Base-by-base conservation (phyloP, 2,329 filamentous ascomycete species). In the Xylariaceae sp. region DNA sequence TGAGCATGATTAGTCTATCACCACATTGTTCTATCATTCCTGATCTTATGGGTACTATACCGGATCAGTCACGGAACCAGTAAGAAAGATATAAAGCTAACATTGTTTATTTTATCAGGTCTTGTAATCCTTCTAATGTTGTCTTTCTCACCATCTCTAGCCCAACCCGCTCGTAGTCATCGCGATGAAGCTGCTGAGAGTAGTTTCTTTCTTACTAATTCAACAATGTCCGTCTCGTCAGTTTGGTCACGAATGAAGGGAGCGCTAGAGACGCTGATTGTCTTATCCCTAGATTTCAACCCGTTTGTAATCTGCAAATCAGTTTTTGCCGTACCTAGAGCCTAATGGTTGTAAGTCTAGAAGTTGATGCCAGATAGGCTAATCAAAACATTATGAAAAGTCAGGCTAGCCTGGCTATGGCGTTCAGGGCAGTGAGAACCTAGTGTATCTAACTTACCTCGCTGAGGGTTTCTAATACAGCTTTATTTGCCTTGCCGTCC, bases 401-500 rank as follows among this genome's bases (percentile, higher is more conserved):
- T 4, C 7, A n/a, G n/a, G n/a, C n/a, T 15, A 6, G 26, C 16
- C 24, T 6, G 10, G 10, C 3, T 7, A 7, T 5, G 10, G 7
- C 21, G 11, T n/a, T n/a, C 6, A 11, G 9, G 29, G 11, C 23
- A 29, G 27, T 29, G 27, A 10, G 3, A 37, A 37, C 15, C 23
- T 4, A 24, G 5, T 15, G 16, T 6, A 51, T 36, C 24, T 8
- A n/a, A 21, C 54, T 44, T 37, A 56, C 84, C 64, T 83, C 74
- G 58, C 86, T 85, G 50, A 91, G 72, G 4, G 90, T 71, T 30
- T 80, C 75, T 42, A 84, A 72, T 2, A 89, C 83, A 4, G 87
- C 86, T 65, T 81, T 81, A 66, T 91, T 91, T 4, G 87, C 83
- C 65, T 88, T 84, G 11, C 86, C 86, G 11, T 89, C 84, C 55